Conservation (phyloP, 2,329 filamentous ascomycete genomes). For the Alternaria angustiovoidea region DNA sequence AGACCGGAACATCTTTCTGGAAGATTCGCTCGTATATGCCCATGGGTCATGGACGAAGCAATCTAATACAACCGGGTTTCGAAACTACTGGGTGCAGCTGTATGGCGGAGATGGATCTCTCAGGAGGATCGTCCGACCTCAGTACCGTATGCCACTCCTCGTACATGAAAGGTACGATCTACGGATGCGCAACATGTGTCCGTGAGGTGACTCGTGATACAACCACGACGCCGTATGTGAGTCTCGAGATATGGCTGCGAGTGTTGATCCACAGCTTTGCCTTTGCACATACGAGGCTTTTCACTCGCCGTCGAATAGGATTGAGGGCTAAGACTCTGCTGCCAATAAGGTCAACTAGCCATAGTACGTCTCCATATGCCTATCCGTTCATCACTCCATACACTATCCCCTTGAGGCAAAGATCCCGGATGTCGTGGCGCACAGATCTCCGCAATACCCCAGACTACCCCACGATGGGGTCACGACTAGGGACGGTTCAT, state of each 20-base stretch:
- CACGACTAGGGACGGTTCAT: constrained; percentile 37
- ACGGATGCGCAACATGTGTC: neutral
- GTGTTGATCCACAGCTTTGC: constrained; percentile 20
- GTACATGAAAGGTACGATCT: constrained; percentile 5
- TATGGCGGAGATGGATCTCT: neutral
- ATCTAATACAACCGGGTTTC: constrained; percentile 32
- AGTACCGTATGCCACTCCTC: neutral
- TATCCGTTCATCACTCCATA: constrained; percentile 24
- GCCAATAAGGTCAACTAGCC: constrained; percentile 25
- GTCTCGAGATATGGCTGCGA: neutral
- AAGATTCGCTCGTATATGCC: constrained; percentile 28
- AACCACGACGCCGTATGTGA: neutral
- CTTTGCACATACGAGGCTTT: constrained; percentile 15
- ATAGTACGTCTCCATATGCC: constrained; percentile 29
- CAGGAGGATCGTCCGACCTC: constrained; percentile 1
- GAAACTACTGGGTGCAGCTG: constrained; percentile 23
- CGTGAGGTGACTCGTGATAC: constrained; percentile 5
- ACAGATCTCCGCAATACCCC: constrained; percentile 46
- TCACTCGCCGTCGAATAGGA: constrained; percentile 16
- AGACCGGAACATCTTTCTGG: constrained; percentile 31
- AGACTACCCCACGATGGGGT: constrained; percentile 42
- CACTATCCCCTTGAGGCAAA: constrained; percentile 37
- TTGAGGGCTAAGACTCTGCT: constrained; percentile 13
- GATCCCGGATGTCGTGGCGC: constrained; percentile 29
- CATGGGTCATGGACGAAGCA: constrained; percentile 19